phyloP scores from a whole-genome alignment of 2,329 filamentous ascomycete genomes.

The Aspergillus aculeatinus region DNA sequence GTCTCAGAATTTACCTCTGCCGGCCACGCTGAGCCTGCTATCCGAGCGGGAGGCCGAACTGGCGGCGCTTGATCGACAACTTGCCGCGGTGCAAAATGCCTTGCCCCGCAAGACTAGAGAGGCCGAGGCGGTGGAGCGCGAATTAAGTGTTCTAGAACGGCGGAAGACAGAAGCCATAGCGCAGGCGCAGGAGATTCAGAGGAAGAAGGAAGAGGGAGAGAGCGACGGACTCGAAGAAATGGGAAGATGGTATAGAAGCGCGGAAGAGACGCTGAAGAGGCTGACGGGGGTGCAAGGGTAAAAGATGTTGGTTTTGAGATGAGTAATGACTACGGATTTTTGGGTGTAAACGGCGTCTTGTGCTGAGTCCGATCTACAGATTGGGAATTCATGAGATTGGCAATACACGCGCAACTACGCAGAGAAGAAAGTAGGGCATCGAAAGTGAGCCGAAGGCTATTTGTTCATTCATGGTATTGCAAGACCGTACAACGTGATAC shows the following conservation, averaged over 20 bases:
- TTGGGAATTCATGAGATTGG: conserved; percentile 4
- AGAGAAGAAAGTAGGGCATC: conserved; percentile 25
- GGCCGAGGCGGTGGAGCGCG: conserved; percentile 46
- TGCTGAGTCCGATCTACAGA: conserved; percentile 10
- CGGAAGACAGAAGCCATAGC: conserved; percentile 44
- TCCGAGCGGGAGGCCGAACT: conserved; percentile 43
- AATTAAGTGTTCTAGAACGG: conserved; percentile 45
- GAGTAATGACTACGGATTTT: conserved; percentile 21
- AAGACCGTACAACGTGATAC: conserved; percentile 43
- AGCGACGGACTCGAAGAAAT: conserved; percentile 48
- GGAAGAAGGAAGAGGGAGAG: conserved; percentile 45
- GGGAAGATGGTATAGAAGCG: conserved; percentile 47
- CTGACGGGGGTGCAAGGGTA: conserved; percentile 36
- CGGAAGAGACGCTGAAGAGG: conserved; percentile 42
- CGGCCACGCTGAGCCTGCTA: conserved; percentile 42
- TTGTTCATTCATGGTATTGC: conserved; percentile 37
- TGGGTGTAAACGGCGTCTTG: conserved; percentile 24
- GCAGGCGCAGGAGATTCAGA: conserved; percentile 49
- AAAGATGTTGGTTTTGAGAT: conserved; percentile 10
- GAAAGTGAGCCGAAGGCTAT: conserved; percentile 39
- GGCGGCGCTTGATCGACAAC: conserved; percentile 42
- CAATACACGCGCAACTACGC: not conserved
- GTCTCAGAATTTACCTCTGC: conserved; percentile 41
- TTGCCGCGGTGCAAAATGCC: conserved; percentile 45
- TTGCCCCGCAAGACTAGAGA: conserved; percentile 46